Percentiles rank a stretch among this genome's conserved stretches.
Evolutionary conservation across 495 filamentous ascomycete species (phyloP).

Genomic region (Margaritispora aquatica): DNA sequence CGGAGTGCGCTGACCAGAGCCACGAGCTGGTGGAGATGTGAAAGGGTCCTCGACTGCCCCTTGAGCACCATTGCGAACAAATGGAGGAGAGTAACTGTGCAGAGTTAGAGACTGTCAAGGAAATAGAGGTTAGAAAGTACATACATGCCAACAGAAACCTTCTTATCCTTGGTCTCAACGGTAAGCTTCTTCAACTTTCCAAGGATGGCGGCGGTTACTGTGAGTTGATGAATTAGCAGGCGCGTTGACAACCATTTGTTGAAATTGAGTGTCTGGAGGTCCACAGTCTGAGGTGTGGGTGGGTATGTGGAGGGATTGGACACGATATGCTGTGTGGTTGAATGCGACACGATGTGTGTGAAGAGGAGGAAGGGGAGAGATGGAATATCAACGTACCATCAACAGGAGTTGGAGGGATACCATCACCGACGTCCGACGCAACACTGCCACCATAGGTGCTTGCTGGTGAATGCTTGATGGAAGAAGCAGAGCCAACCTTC

Average conservation of each 20-base stretch:
- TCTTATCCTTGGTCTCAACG: background rate
- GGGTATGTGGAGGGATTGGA: background rate
- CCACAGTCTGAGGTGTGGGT: too few species aligned
- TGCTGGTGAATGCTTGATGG: conserved; percentile 29
- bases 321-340: background rate
- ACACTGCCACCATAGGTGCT: conserved; percentile 31
- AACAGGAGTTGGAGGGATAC: conserved; percentile 26
- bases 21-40: background rate
- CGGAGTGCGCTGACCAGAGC: conserved; percentile 4
- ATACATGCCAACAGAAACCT: background rate
- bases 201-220: background rate
- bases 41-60: conserved; percentile 14
- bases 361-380: background rate
- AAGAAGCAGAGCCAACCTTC: background rate
- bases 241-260: background rate
- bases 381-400: background rate
- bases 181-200: background rate
- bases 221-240: background rate
- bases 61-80: conserved; percentile 11
- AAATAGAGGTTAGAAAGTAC: background rate
- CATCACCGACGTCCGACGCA: conserved; percentile 20
- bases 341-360: background rate
- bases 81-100: conserved; percentile 15
- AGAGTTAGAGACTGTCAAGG: background rate
- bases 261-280: too few species aligned